A percentile compares a stretch with the other conserved stretches of the same genome.
Evolutionary conservation across 2,329 filamentous ascomycete species (phyloP).

Genomic region (Pestalotiopsis sp.): DNA sequence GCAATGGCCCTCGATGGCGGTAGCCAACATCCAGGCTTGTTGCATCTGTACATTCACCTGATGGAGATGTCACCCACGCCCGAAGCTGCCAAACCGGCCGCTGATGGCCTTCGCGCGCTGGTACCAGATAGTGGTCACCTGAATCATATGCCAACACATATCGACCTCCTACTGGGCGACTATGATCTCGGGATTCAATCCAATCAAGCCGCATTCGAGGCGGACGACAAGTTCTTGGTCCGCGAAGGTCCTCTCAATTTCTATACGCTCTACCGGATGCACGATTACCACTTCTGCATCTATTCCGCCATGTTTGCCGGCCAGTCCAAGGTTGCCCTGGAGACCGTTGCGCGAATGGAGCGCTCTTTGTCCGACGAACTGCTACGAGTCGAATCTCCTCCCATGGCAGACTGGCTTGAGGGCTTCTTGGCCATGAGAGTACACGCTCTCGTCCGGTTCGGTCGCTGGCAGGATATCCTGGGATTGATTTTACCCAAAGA

Average conservation of each 20-base stretch:
- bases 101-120: constrained; percentile 64
- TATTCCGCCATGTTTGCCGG: constrained; percentile 81
- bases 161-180: constrained; percentile 74
- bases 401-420: constrained; percentile 82
- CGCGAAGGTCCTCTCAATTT: constrained; percentile 67
- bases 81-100: constrained; percentile 62
- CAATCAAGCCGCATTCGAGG: constrained; percentile 67
- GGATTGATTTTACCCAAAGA: constrained; percentile 60
- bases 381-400: constrained; percentile 65
- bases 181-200: constrained; percentile 68
- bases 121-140: constrained; percentile 73
- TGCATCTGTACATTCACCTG: constrained; percentile 77
- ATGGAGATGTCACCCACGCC: constrained; percentile 76
- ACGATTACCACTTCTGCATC: constrained; percentile 75
- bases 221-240: constrained; percentile 68
- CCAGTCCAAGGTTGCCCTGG: constrained; percentile 62
- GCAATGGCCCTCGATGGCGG: constrained; percentile 54
- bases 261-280: constrained; percentile 75
- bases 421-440: constrained; percentile 68
- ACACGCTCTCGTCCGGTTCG: constrained; percentile 75
- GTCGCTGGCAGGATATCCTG: constrained; percentile 69
- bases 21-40: constrained; percentile 65
- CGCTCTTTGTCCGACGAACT: constrained; percentile 63
- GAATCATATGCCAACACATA: constrained; percentile 76
- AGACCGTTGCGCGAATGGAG: constrained; percentile 63